phyloP scores from a whole-genome alignment of 495 filamentous ascomycete genomes.

The Xylaria castorea region DNA sequence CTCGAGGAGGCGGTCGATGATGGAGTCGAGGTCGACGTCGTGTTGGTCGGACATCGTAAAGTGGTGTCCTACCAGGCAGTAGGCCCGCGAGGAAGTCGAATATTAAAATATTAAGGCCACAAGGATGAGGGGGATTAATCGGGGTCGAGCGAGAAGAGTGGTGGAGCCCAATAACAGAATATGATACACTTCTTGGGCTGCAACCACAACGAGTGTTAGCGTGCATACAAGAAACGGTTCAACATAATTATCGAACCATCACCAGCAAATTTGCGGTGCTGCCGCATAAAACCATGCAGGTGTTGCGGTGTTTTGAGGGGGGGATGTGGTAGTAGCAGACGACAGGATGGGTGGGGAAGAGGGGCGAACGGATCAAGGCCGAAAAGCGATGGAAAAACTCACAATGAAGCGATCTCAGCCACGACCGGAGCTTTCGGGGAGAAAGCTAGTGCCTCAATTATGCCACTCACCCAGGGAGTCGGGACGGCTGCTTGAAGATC shows the following conservation, averaged over 20 bases:
- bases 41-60: constrained; percentile 88
- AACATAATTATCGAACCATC: constrained; percentile 6
- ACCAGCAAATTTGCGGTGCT: not conserved
- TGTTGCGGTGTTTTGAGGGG: constrained; percentile 10
- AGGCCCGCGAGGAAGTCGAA: constrained; percentile 45
- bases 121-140: constrained; percentile 30
- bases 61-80: constrained; percentile 53
- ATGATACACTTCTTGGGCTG: constrained; percentile 47
- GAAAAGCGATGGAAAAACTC: constrained; percentile 49
- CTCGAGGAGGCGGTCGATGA: constrained; percentile 97
- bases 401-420: constrained; percentile 56
- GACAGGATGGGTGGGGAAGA: constrained; percentile 26
- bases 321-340: constrained; percentile 16
- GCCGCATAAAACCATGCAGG: constrained; percentile 11
- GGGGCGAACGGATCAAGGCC: constrained; percentile 36
- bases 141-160: constrained; percentile 31
- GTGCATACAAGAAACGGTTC: not conserved
- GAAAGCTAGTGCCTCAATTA: constrained; percentile 46
- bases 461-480: constrained; percentile 41
- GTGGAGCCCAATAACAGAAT: constrained; percentile 40
- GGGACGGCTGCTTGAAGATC: constrained; percentile 24
- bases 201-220: constrained; percentile 26
- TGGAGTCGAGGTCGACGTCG: constrained; percentile 98
- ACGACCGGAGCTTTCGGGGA: constrained; percentile 44
- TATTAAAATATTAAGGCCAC: constrained; percentile 37